phyloP scores from a whole-genome alignment of 140 eudicot species.

The Flaveria floridana region DNA sequence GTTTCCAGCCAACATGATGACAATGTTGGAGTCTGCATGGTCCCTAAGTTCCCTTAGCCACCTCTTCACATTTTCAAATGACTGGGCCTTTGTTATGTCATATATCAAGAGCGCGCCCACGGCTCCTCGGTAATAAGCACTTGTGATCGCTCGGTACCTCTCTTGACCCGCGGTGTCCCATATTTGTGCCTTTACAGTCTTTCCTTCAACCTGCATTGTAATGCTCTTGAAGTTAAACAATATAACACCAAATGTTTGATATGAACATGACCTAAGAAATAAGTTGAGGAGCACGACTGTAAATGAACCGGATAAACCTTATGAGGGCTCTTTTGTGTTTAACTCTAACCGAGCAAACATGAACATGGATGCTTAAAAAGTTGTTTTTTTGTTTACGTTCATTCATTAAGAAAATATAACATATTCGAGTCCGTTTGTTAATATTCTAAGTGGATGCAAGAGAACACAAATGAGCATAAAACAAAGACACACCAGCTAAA shows the following conservation, averaged over 20 bases:
- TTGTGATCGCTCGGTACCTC: constrained; percentile 90
- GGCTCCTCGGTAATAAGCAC: constrained; percentile 91
- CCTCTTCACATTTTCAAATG: constrained; percentile 75
- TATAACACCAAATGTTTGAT: background rate
- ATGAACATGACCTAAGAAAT: background rate
- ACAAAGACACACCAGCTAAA: background rate
- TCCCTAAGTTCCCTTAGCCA: constrained; percentile 88
- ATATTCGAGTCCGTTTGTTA: background rate
- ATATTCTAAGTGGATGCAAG: background rate
- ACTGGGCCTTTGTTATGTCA: constrained; percentile 75
- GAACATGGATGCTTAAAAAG: background rate
- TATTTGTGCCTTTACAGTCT: constrained; percentile 86
- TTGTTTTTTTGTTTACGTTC: background rate
- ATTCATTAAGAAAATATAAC: background rate
- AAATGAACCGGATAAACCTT: background rate
- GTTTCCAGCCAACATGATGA: constrained; percentile 84
- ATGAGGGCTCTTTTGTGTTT: background rate
- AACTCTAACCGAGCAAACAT: background rate
- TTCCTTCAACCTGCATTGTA: constrained; percentile 75
- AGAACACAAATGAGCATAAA: background rate
- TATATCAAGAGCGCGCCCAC: constrained; percentile 85
- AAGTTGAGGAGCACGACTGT: background rate
- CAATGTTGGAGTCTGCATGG: constrained; percentile 92
- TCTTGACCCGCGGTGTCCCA: constrained; percentile 99
- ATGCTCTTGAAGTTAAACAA: background rate